Conservation (phyloP, 441 rosid species). For the Adansonia rubrostipa region DNA sequence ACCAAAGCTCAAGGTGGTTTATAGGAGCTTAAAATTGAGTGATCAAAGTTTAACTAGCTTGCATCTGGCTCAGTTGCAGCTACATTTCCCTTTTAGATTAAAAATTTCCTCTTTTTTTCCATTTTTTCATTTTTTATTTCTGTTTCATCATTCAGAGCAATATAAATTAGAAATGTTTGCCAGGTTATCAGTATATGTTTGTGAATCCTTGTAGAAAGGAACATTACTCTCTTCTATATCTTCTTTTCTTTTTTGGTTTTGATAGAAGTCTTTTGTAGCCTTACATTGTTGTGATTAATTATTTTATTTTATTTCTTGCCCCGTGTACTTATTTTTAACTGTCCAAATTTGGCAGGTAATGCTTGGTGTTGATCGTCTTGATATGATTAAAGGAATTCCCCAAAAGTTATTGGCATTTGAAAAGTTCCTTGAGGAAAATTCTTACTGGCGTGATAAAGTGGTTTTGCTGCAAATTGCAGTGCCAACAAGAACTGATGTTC, state of each 20-base stretch:
- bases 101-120: neutral
- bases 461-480: slow-evolving; percentile 98
- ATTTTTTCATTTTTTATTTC: neutral
- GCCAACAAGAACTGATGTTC: slow-evolving; percentile 99
- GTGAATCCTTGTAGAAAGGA: neutral
- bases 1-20: neutral
- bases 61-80: neutral
- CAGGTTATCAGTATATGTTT: neutral
- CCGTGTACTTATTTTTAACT: slow-evolving; percentile 10
- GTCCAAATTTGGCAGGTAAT: slow-evolving; percentile 67
- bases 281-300: neutral
- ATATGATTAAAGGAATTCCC: slow-evolving; percentile 99
- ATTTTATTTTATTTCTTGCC: slow-evolving; percentile 6
- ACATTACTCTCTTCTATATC: neutral
- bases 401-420: slow-evolving; percentile 98
- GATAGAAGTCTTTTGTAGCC: neutral
- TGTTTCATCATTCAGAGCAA: neutral
- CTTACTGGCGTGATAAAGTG: slow-evolving; percentile 92
- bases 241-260: neutral
- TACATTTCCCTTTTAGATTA: neutral
- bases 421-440: slow-evolving; percentile 96
- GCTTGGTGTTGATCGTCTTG: slow-evolving; percentile 98
- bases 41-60: neutral
- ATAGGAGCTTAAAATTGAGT: neutral
- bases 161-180: neutral